Conservation (phyloP, 257 asterid species). For the Petunia axillaris region DNA sequence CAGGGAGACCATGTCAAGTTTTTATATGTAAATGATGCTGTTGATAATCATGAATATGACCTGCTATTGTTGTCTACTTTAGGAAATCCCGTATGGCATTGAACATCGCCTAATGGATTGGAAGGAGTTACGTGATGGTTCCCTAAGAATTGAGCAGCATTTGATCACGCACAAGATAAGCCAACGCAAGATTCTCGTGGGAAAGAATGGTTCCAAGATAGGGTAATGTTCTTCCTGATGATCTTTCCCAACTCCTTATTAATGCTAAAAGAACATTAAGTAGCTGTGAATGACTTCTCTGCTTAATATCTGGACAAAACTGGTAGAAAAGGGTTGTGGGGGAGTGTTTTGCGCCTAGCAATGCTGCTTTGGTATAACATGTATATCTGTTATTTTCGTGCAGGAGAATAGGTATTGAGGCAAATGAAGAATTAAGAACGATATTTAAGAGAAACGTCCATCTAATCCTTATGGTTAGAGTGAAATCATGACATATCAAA, state of each 20-base stretch:
- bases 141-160: constrained; percentile 94
- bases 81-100: constrained; percentile 91
- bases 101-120: constrained; percentile 91
- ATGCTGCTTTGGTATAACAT: neutral
- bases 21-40: neutral
- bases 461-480: constrained; percentile 79
- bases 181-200: constrained; percentile 91
- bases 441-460: constrained; percentile 86
- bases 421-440: constrained; percentile 84
- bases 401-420: constrained; percentile 95
- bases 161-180: constrained; percentile 86
- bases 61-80: constrained; percentile 30
- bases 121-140: constrained; percentile 91
- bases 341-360: neutral
- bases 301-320: neutral
- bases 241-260: neutral
- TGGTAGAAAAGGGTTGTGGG: neutral
- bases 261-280: neutral
- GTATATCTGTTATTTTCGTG: constrained; percentile 12
- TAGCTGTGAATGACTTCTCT: neutral
- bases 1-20: neutral
- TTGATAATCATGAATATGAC: constrained; percentile 13
- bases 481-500: constrained; percentile 48
- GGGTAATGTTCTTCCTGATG: constrained; percentile 50
- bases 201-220: constrained; percentile 81